Percentiles rank a stretch among this genome's conserved stretches.
phyloP scores from a whole-genome alignment of 352 stramenopile genomes.

The Phytopythium sindhum region DNA sequence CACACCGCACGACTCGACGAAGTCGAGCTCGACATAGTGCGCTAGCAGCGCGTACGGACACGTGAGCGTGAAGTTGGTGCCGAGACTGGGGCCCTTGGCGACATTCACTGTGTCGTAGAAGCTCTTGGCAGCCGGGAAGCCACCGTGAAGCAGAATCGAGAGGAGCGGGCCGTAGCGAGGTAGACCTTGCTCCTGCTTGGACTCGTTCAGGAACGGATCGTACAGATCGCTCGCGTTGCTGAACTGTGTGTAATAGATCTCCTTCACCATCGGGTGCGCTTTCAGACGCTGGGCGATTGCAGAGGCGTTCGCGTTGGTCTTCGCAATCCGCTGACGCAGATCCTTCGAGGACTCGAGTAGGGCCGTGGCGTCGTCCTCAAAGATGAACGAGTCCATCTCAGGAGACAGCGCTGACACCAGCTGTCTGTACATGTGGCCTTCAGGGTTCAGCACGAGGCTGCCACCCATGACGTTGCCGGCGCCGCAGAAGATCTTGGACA shows the following conservation, averaged over 20 bases:
- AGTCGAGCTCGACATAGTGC: conserved; percentile 92
- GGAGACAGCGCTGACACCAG: conserved; percentile 34
- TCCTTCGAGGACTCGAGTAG: conserved; percentile 57
- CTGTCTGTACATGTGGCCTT: conserved; percentile 37
- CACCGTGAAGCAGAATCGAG: conserved; percentile 81
- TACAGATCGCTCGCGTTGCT: conserved; percentile 52
- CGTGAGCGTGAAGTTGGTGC: conserved; percentile 93
- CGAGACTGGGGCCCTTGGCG: conserved; percentile 87
- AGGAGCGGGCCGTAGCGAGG: conserved; percentile 84
- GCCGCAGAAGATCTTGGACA: conserved; percentile 94
- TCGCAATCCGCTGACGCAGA: conserved; percentile 63
- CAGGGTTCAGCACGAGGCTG: conserved; percentile 86
- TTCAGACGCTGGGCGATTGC: conserved; percentile 67
- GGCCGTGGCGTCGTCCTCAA: conserved; percentile 51
- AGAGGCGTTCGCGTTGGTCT: conserved; percentile 79
- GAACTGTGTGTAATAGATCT: conserved; percentile 83
- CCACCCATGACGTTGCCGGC: conserved; percentile 90
- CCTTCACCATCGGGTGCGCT: conserved; percentile 73
- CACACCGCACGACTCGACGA: conserved; percentile 88
- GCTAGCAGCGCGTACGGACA: conserved; percentile 93
- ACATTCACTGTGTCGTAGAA: conserved; percentile 90
- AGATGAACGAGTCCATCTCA: conserved; percentile 50
- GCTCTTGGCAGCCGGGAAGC: conserved; percentile 50
- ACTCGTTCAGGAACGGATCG: conserved; percentile 44
- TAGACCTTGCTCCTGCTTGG: conserved; percentile 11